phyloP scores from a whole-genome alignment of 805 yeast species.

The Saccharomycopsis capsularis region DNA sequence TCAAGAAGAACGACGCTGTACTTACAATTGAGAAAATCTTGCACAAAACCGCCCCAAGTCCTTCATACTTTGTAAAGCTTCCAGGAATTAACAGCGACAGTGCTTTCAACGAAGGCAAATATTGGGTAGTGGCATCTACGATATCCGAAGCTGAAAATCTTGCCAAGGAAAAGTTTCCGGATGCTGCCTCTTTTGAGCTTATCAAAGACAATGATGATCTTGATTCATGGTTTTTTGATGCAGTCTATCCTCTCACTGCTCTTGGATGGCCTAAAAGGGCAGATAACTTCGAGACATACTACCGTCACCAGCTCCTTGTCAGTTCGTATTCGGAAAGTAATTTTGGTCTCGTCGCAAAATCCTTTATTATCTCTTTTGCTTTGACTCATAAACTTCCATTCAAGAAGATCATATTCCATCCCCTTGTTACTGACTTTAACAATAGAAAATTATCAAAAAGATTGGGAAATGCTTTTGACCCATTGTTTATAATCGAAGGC shows the following conservation, averaged over 20 bases:
- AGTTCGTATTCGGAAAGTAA: conserved; percentile 99
- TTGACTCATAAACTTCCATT: conserved; percentile 87
- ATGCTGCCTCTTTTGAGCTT: conserved; percentile 54
- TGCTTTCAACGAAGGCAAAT: conserved; percentile 46
- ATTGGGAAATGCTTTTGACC: conserved; percentile 92
- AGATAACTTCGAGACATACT: too few species aligned
- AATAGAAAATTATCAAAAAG: conserved; percentile 99
- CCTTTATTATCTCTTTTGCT: conserved; percentile 84
- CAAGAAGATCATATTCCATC: conserved; percentile 96
- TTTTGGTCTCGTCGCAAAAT: conserved; percentile 96
- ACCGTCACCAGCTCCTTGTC: conserved; percentile 81
- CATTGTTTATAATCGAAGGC: conserved; percentile 87
- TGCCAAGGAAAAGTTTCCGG: conserved; percentile 69
- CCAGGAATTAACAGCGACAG: conserved; percentile 51
- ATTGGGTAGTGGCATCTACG: conserved; percentile 87
- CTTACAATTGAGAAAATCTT: conserved; percentile 12
- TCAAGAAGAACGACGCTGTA: not conserved
- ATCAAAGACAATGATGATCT: conserved; percentile 95
- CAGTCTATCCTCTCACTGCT: conserved; percentile 94
- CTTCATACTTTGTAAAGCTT: conserved; percentile 67
- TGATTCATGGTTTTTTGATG: conserved; percentile 92
- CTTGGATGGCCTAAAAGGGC: conserved; percentile 96
- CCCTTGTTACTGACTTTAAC: conserved; percentile 96
- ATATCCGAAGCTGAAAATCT: conserved; percentile 76
- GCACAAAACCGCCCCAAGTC: conserved; percentile 40